phyloP scores from a whole-genome alignment of 106 monocot genomes.

The Hemerocallis citrina region DNA sequence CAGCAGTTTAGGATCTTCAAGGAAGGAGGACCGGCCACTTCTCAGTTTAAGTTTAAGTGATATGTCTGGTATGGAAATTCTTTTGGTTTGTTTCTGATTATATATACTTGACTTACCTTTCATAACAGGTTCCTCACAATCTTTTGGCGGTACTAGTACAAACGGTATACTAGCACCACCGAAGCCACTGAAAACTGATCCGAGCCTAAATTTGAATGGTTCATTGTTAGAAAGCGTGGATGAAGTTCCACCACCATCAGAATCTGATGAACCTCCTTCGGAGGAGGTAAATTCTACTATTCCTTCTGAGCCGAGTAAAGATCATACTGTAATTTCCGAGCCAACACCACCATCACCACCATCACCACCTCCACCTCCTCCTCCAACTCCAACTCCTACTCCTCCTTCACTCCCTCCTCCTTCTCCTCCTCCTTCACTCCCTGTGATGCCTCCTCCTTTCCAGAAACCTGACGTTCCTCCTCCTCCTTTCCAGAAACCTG shows the following conservation, averaged over 20 bases:
- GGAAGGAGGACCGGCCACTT: constrained; percentile 48
- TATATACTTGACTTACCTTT: background rate
- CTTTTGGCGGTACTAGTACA: constrained; percentile 7
- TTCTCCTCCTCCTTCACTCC: constrained; percentile 16
- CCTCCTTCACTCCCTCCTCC: constrained; percentile 19
- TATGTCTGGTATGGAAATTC: constrained; percentile 34
- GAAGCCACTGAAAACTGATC: constrained; percentile 15
- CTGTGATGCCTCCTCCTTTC: constrained; percentile 17
- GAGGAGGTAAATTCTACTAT: constrained; percentile 13
- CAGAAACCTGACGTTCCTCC: constrained; percentile 20
- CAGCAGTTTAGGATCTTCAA: constrained; percentile 1
- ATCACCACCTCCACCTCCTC: too few species aligned
- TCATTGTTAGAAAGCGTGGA: constrained; percentile 10
- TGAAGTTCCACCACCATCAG: constrained; percentile 13
- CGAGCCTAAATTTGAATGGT: constrained; percentile 1
- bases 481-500: constrained; percentile 17
- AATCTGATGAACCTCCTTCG: constrained; percentile 12
- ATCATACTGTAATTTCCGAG: background rate
- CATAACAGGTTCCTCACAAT: constrained; percentile 36
- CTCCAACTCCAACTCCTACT: constrained; percentile 1
- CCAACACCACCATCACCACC: constrained; percentile 21
- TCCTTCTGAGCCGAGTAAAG: constrained; percentile 11
- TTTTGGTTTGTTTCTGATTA: background rate
- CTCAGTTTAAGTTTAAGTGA: constrained; percentile 42
- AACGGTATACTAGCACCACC: too few species aligned